These are phyloP conservation scores for Acacia pycnantha DNA, from an alignment of 331 rosid genomes.

Conservation along the genomic window DNA sequence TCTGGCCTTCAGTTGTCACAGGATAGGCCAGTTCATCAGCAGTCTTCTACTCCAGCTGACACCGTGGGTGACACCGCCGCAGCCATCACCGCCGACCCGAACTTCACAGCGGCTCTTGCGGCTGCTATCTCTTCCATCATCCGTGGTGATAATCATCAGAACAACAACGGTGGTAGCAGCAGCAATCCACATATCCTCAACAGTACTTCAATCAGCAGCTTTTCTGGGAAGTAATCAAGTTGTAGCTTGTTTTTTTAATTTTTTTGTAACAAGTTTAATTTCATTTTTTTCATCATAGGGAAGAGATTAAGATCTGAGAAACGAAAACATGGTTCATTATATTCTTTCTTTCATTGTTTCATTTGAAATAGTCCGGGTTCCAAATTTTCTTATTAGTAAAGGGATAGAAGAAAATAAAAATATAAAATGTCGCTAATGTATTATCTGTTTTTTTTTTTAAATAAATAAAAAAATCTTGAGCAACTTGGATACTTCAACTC, in stretches of 20 bases:
- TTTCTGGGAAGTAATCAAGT: constrained; percentile 55
- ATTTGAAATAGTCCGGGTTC: constrained; percentile 34
- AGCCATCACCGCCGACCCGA: constrained; percentile 81
- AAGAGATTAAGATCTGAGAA: constrained; percentile 22
- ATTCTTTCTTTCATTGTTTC: constrained; percentile 42
- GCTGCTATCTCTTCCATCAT: constrained; percentile 96
- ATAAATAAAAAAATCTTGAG: neutral
- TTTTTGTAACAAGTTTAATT: neutral
- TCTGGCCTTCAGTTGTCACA: constrained; percentile 90
- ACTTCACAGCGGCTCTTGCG: constrained; percentile 84
- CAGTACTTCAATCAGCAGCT: constrained; percentile 36
- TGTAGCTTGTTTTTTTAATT: neutral
- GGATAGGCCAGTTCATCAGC: constrained; percentile 41
- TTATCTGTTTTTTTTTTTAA: neutral
- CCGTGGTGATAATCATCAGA: constrained; percentile 47
- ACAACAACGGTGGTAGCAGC: neutral
- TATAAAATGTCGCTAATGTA: neutral
- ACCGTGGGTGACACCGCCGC: constrained; percentile 70
- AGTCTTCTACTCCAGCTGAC: constrained; percentile 41
- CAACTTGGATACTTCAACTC: neutral
- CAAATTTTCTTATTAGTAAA: constrained; percentile 35
- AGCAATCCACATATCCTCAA: constrained; percentile 37
- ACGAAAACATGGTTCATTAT: constrained; percentile 26
- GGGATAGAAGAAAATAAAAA: constrained; percentile 21
- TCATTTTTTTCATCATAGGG: neutral